Evolutionary conservation across 768 basidiomycete species (phyloP), one percentile per base, ranked within the genome.

Genomic region (Podaxis pistillaris): DNA sequence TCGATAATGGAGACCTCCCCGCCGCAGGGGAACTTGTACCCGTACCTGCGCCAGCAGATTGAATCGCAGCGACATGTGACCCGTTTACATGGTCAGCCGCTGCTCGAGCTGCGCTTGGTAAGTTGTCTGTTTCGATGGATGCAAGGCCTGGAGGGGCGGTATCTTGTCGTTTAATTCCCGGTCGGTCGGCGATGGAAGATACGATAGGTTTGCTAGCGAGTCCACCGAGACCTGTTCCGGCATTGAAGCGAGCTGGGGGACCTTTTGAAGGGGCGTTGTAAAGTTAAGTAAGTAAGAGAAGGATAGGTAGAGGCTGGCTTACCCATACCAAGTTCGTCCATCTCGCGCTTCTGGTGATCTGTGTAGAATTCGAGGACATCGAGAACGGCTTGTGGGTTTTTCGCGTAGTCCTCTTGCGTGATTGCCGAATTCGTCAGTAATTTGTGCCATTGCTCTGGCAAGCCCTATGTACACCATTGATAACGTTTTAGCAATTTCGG

Each of bases 291-390:
- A 52, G 49, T 50, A 15, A 50, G 49, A 53, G 19, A 13, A 24
- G 33, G 11, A 40, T 38, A 17, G 19, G n/a, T 71, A 13, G 68
- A 72, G 37, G 65, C 69, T 33, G 58, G 67, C 68, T 63, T 62
- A 74, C 79, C 75, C 38, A 74, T 55, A 2, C 72, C 70, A 55
- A 79, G 66, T 57, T 83, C 81, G 69, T 95, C 93, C 69, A 89
- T 75, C 73, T 96, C 94, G n/a, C 94, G 91, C 72, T 95, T 96
- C 79, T 96, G 94, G 68, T 94, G 93, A 73, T 96, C 94, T 12
- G 96, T 98, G 75, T 98, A 99, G 78, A 98, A 99, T 71, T 98
- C 96, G 64, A 99, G 87, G 1, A 97, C 96, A 64, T 98, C 96
- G 17, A 98, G 83, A 13, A 99, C 96, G 1, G 96, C 96, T 70